A percentile compares a stretch with the other conserved stretches of the same genome.
phyloP scores from a whole-genome alignment of 306 rosid species.

The Casuarina equisetifolia region DNA sequence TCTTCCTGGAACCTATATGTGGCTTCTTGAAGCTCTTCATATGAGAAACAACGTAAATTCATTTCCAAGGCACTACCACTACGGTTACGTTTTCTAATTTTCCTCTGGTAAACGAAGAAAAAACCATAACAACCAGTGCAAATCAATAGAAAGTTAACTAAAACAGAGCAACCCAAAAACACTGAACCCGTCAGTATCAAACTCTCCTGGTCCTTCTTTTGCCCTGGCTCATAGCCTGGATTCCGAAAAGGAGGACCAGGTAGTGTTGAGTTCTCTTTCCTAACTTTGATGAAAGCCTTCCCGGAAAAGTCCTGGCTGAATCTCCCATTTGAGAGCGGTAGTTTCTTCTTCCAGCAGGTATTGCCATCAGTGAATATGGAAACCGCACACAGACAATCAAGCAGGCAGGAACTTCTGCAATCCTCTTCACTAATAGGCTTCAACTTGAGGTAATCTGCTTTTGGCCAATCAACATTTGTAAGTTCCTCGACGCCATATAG shows the following conservation, averaged over 20 bases:
- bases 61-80: slow-evolving; percentile 12
- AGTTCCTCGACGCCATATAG: slow-evolving; percentile 22
- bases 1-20: slow-evolving; percentile 40
- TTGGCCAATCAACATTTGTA: slow-evolving; percentile 34
- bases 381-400: slow-evolving; percentile 42
- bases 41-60: slow-evolving; percentile 22
- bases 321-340: slow-evolving; percentile 48
- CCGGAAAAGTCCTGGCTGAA: neutral
- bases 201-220: slow-evolving; percentile 33
- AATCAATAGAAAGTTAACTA: slow-evolving; percentile 24
- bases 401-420: slow-evolving; percentile 33
- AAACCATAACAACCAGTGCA: slow-evolving; percentile 16
- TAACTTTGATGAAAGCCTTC: slow-evolving; percentile 21
- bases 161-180: slow-evolving; percentile 42
- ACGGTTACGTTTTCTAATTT: neutral
- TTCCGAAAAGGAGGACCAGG: neutral
- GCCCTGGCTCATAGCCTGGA: neutral
- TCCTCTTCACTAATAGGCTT: slow-evolving; percentile 4
- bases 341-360: slow-evolving; percentile 46
- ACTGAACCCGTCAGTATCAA: slow-evolving; percentile 29
- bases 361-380: slow-evolving; percentile 3
- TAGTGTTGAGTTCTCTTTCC: neutral
- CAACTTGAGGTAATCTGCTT: slow-evolving; percentile 18
- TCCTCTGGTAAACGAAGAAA: slow-evolving; percentile 23
- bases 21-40: slow-evolving; percentile 33